Evolutionary conservation across 1,139 yeast genomes (phyloP), one percentile per base, ranked within the genome.

Genomic region (Pichia terricola): DNA sequence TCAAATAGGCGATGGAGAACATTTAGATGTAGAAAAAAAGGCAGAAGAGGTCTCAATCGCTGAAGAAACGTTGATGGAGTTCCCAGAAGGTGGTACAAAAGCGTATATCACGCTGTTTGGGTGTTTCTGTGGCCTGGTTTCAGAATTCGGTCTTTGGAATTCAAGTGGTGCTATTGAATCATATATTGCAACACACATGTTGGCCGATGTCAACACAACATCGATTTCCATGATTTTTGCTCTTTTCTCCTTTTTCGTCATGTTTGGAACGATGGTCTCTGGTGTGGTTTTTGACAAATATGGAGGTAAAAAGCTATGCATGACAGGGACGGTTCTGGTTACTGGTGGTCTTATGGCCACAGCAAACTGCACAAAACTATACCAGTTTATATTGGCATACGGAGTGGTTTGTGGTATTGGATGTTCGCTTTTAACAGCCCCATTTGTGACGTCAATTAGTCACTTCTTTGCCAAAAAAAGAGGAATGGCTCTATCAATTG

Each of bases 131-230:
- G 91, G 89, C 0, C 58, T 81, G 38, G 63, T 75, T 10, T 75
- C 80, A 3, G 75, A 70, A 28, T 79, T 81, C 58, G 94, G 94
- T 3, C 60, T 81, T 27, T 69, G 80, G 55, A 82, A 82, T 55
- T 68, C 85, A 1, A 62, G 78, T 33, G 91, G 91, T 48, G 87
- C 86, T 0, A 70, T 81, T 40, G 82, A 81, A 59, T 73, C 85
- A 1, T 80, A 81, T 52, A 70, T 82, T 11, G 67, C 80, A 3
- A 60, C 65, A 8, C 73, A 80, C 55, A 83, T 78, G 53, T 63
- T 81, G 40, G 26, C 41, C 10, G 60, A 66, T 3, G 49, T 65
- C 34, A 60, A 68, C 10, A 63, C 77, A 3, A 69, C 79, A 1
- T 68, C 72, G 4, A 71, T 78, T 3, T 76, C 84, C 5, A 81